These are phyloP conservation scores for Oenanthe javanica DNA, from an alignment of 140 eudicot genomes.

Conservation along the genomic window DNA sequence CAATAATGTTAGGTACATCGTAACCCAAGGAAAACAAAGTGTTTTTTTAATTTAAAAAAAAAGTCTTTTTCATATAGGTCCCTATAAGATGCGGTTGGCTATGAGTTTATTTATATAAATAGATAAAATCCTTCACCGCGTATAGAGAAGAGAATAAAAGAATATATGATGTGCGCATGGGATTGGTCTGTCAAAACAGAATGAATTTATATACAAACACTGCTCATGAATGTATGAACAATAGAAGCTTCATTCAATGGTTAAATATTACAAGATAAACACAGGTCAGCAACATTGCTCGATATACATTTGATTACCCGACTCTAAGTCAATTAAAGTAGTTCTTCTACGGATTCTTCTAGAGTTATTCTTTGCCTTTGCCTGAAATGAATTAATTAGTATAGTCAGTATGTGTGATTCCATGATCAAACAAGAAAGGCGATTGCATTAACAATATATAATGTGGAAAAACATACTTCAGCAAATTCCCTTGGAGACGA, in stretches of 20 bases:
- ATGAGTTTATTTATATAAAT: not conserved
- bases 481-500: conserved; percentile 83
- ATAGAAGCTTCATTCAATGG: not conserved
- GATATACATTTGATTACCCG: conserved; percentile 36
- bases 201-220: not conserved
- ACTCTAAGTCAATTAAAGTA: conserved; percentile 53
- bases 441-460: not conserved
- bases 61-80: not conserved
- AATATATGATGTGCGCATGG: not conserved
- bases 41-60: not conserved
- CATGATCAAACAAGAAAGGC: not conserved
- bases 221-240: not conserved
- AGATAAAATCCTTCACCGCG: not conserved
- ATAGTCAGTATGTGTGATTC: not conserved
- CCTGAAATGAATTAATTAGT: conserved; percentile 7
- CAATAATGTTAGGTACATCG: not conserved
- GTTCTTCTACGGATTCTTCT: conserved; percentile 40
- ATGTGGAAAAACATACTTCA: conserved; percentile 37
- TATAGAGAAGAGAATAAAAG: not conserved
- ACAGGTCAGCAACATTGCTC: not conserved
- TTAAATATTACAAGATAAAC: not conserved
- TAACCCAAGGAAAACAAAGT: not conserved
- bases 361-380: conserved; percentile 65
- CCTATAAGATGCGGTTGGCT: not conserved
- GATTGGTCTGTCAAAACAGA: not conserved